phyloP scores from a whole-genome alignment of 805 yeast species.

The Deakozyma indianensis region DNA sequence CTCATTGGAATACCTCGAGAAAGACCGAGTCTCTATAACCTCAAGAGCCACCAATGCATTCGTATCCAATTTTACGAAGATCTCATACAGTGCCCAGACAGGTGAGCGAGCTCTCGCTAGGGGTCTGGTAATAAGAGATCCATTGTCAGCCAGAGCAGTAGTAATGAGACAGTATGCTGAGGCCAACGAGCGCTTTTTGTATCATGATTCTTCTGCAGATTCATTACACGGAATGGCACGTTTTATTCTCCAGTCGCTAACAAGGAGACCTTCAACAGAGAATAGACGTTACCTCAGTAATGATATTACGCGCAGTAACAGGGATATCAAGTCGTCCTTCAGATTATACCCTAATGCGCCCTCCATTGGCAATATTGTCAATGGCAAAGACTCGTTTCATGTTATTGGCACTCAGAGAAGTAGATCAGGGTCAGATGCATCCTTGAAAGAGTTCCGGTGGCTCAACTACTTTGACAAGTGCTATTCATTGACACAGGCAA shows the following conservation, averaged over 20 bases:
- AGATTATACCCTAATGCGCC: background rate
- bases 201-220: background rate
- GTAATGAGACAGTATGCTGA: background rate
- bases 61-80: background rate
- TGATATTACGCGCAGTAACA: background rate
- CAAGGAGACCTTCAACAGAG: background rate
- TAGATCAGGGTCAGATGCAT: background rate
- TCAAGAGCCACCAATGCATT: background rate
- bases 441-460: background rate
- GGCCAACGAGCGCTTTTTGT: background rate
- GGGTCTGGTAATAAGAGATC: background rate
- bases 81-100: background rate
- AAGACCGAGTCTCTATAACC: background rate
- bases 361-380: background rate
- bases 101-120: background rate
- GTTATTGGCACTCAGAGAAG: background rate
- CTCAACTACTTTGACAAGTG: background rate
- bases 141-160: background rate
- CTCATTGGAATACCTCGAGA: background rate
- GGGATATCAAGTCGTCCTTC: background rate
- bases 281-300: background rate
- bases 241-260: background rate
- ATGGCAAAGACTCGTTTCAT: background rate
- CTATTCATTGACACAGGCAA: background rate
- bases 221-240: background rate